These are phyloP conservation scores for Venturia asperata DNA, from an alignment of 2,329 filamentous ascomycete genomes.

Conservation along the genomic window DNA sequence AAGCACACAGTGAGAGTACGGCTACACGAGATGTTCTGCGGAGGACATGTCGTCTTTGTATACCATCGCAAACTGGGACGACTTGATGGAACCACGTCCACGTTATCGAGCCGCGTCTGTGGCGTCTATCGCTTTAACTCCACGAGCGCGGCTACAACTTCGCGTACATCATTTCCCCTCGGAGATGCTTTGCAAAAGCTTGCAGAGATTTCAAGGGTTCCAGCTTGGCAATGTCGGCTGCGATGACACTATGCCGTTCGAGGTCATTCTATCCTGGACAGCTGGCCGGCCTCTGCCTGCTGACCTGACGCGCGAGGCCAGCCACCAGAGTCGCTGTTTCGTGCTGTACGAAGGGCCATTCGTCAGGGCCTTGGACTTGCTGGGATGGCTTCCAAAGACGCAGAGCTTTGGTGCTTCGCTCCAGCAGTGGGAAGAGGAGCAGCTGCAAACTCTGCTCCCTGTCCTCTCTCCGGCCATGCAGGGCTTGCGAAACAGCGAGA, in stretches of 20 bases:
- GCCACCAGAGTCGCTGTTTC: background rate
- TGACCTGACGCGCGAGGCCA: background rate
- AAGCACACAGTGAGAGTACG: background rate
- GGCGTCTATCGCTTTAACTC: background rate
- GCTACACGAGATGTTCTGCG: background rate
- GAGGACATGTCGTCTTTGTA: background rate
- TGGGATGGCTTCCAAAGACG: background rate
- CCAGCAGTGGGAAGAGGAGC: background rate
- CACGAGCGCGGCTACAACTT: background rate
- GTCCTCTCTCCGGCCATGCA: background rate
- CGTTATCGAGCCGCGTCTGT: background rate
- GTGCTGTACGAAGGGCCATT: background rate
- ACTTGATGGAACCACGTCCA: too few species aligned
- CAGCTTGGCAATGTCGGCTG: background rate
- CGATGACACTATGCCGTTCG: background rate
- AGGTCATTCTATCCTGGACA: background rate
- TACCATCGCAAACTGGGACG: background rate
- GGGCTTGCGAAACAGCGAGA: slow-evolving; percentile 1
- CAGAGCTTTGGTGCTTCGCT: background rate
- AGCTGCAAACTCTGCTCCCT: slow-evolving; percentile 5
- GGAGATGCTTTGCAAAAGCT: background rate
- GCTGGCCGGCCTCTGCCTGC: slow-evolving; percentile 5
- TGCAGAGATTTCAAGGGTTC: slow-evolving; percentile 8
- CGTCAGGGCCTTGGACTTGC: background rate
- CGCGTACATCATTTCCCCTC: background rate